phyloP scores from a whole-genome alignment of 2,329 filamentous ascomycete genomes.

The Ceratocystis smalleyi region DNA sequence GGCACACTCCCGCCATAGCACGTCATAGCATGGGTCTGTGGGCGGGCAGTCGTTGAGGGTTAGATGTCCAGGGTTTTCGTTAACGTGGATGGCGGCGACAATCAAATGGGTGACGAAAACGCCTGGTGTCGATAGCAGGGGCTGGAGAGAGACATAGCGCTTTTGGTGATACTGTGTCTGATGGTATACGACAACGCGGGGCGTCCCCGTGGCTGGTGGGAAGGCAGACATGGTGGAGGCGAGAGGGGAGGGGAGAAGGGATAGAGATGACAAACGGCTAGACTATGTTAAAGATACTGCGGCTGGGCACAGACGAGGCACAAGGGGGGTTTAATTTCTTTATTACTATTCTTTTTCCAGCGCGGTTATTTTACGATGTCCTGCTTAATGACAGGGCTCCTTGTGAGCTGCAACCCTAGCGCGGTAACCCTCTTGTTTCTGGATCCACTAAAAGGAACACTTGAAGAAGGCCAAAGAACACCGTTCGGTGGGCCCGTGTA shows the following conservation, averaged over 20 bases:
- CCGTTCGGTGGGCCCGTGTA: neutral
- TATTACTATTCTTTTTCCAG: neutral
- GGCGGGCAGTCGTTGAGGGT: constrained; percentile 70
- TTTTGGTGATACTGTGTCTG: constrained; percentile 37
- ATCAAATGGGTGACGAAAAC: constrained; percentile 59
- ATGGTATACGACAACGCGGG: constrained; percentile 37
- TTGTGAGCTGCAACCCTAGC: neutral
- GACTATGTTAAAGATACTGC: neutral
- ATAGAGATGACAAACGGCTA: neutral
- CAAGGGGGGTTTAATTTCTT: neutral
- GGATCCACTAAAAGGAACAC: neutral
- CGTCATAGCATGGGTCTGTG: constrained; percentile 47
- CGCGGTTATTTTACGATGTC: neutral
- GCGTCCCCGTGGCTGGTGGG: constrained; percentile 23
- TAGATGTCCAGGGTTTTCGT: constrained; percentile 47
- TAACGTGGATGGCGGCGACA: constrained; percentile 73
- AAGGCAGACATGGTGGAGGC: constrained; percentile 16
- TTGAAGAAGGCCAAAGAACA: neutral
- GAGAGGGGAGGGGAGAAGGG: neutral
- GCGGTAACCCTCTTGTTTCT: neutral
- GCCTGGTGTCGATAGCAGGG: constrained; percentile 31
- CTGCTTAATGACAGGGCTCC: neutral
- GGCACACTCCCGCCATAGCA: constrained; percentile 64
- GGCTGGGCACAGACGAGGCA: neutral
- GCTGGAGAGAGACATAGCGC: constrained; percentile 36